phyloP scores from a whole-genome alignment of 768 basidiomycete species.

The Mycena vulgaris region DNA sequence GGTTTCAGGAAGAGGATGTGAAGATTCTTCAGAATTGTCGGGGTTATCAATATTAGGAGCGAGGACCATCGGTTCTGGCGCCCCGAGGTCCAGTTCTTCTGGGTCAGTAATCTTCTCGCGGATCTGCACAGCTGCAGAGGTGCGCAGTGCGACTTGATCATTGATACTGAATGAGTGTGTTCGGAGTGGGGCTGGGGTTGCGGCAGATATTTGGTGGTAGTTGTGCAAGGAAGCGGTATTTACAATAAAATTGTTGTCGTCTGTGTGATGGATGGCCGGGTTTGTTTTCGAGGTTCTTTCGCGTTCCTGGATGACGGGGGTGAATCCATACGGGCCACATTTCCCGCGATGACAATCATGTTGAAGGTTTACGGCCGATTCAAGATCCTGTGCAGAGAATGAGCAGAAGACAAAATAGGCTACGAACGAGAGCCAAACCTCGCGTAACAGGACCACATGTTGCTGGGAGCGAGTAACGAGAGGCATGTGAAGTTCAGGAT shows the following conservation, averaged over 20 bases:
- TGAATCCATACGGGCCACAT: slow-evolving; percentile 2
- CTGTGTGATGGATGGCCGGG: slow-evolving; percentile 14
- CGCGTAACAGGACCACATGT: background rate
- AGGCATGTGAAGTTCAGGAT: background rate
- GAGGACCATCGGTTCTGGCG: no score
- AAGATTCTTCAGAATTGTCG: no score
- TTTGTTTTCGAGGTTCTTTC: slow-evolving; percentile 17
- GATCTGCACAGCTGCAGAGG: slow-evolving; percentile 6
- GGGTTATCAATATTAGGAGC: no score
- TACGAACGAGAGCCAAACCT: background rate
- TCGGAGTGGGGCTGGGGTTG: background rate
- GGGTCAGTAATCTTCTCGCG: no score
- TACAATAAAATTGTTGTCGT: slow-evolving; percentile 27
- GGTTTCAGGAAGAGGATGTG: no score
- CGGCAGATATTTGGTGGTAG: slow-evolving; percentile 13
- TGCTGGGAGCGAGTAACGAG: background rate
- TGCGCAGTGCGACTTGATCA: background rate
- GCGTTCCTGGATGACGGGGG: slow-evolving; percentile 23
- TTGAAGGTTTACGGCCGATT: slow-evolving; percentile 36
- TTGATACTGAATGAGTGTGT: background rate
- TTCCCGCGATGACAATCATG: slow-evolving; percentile 31
- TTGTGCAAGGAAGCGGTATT: slow-evolving; percentile 41
- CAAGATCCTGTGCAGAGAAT: slow-evolving; percentile 22
- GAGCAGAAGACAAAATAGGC: background rate
- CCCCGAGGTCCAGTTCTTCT: no score